Base-by-base conservation (phyloP, 2,329 filamentous ascomycete species). In the Aspergillus pseudoterreus region DNA sequence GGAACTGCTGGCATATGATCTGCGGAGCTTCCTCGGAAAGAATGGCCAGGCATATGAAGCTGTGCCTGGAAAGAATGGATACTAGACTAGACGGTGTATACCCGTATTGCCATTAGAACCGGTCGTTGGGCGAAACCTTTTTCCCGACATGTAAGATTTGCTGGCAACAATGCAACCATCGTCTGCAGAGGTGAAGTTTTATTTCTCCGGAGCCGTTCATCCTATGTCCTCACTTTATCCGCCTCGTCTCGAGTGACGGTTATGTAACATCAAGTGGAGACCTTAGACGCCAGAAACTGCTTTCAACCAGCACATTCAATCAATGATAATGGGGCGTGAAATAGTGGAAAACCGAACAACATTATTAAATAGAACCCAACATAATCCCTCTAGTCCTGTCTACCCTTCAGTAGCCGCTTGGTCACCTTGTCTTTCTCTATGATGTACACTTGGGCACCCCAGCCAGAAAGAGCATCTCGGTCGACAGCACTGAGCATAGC, bases 391-490 rank as follows among this genome's bases (percentile, higher is more conserved):
- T 90, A 92, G 73, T 97, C 92, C 79, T 97, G 92, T 79, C 92
- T 85, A 70, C 92, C 92, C 85, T 97, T 97, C 74, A 99, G 80
- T 85, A 99, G 84, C 73, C 94, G 83, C 87, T 97, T 96, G 68
- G 94, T 97, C 58, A 99, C 90, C 88, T 97, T 97, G 79, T 96
- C 92, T 83, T 99, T 99, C 81, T 97, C 94, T 73, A 99, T 95
- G 69, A 99, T 95, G 78, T 97, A 99, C 63, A 99, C 94, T 70
- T 99, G 91, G 36, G 94, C 94, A 71, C 94, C 94, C 94, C 94
- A 97, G 59, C 94, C 94, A 35, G 92, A 96, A 58, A 99, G 81
- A 48, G 94, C 94, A 75, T 99, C 94, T 77, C 94, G 84, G 75
- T 99, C 94, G 52, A 97, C 90, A 54, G 94, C 94, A 75, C 95